A percentile compares a stretch with the other conserved stretches of the same genome.
phyloP scores from a whole-genome alignment of 331 rosid species.

The Saraca asoca region DNA sequence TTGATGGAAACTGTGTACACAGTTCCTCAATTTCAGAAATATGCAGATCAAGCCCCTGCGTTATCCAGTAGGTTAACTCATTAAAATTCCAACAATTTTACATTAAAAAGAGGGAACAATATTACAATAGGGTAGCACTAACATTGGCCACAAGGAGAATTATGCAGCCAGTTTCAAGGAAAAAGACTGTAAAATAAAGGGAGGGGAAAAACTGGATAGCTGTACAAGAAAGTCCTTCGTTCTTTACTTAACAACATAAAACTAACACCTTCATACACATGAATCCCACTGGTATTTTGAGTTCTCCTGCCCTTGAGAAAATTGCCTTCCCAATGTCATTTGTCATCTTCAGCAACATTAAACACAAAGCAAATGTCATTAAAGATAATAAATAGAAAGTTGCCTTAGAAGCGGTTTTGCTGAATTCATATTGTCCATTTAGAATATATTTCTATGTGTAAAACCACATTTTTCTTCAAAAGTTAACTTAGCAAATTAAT shows the following conservation, averaged over 20 bases:
- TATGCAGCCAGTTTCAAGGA: not conserved
- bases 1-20: conserved; percentile 79
- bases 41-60: conserved; percentile 71
- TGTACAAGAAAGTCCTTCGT: conserved; percentile 20
- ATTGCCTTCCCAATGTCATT: conserved; percentile 75
- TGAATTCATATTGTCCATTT: not conserved
- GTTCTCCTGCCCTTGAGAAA: conserved; percentile 80
- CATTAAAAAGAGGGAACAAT: not conserved
- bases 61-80: conserved; percentile 24
- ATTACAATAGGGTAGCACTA: conserved; percentile 7
- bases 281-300: conserved; percentile 77
- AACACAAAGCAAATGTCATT: not conserved
- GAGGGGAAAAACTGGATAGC: not conserved
- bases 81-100: conserved; percentile 4
- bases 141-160: conserved; percentile 21
- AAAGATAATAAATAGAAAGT: not conserved
- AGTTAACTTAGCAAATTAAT: not conserved
- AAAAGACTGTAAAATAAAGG: not conserved
- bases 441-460: not conserved
- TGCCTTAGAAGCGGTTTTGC: no score
- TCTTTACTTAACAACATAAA: not conserved
- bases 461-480: not conserved
- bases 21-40: conserved; percentile 80
- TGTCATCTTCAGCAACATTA: conserved; percentile 66
- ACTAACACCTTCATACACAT: conserved; percentile 80